These are phyloP conservation scores for Ceratobasidium sp. DNA, from an alignment of 1,284 basidiomycete species.

Conservation along the genomic window DNA sequence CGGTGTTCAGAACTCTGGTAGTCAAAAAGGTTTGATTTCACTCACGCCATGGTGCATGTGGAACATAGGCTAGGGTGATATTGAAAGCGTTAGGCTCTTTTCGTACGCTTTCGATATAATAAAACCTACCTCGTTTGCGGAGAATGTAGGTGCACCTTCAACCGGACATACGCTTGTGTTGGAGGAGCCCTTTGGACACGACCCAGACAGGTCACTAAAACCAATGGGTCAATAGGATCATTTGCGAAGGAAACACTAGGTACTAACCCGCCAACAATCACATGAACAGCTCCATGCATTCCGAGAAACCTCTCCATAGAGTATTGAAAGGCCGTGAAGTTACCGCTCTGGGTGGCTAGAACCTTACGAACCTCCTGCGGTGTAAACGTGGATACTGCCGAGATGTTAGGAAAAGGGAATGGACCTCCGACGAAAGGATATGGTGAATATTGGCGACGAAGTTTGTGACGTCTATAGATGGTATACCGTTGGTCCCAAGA, in stretches of 20 bases:
- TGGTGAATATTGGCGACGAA: constrained; percentile 10
- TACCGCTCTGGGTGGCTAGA: not conserved
- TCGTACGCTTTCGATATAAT: too few species aligned
- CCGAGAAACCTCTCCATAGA: constrained; percentile 6
- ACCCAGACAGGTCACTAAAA: not conserved
- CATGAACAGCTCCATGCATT: constrained; percentile 15
- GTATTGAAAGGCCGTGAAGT: constrained; percentile 25
- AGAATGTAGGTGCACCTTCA: constrained; percentile 14
- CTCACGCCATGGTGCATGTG: constrained; percentile 25
- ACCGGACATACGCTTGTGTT: constrained; percentile 9
- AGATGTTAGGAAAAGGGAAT: not conserved
- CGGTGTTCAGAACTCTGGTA: not conserved
- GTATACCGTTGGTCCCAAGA: not conserved
- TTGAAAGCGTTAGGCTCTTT: too few species aligned
- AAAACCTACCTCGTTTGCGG: constrained; percentile 17
- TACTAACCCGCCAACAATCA: constrained; percentile 17
- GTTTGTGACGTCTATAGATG: constrained; percentile 1
- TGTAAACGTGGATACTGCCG: not conserved
- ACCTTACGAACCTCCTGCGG: not conserved
- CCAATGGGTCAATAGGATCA: not conserved
- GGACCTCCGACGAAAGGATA: not conserved
- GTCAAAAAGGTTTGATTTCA: not conserved
- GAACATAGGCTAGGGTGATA: constrained; percentile 6
- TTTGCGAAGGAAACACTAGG: not conserved
- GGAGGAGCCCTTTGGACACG: constrained; percentile 7